These are phyloP conservation scores for Ceriops tagal DNA, from an alignment of 345 rosid species.

Conservation along the genomic window DNA sequence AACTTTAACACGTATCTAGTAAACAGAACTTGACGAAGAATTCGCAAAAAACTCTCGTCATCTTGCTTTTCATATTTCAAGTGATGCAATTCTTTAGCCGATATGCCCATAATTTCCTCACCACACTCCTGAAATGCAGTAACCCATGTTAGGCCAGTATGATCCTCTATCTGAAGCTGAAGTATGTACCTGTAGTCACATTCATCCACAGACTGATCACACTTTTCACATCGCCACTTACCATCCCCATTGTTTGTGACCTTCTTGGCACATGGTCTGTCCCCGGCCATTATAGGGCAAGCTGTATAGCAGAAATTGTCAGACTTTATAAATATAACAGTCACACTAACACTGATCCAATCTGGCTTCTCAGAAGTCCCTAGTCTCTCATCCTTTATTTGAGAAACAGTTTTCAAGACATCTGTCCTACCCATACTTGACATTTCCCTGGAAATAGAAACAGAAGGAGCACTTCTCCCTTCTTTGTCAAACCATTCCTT, in stretches of 20 bases:
- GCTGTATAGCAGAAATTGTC: constrained; percentile 95
- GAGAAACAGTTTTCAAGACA: constrained; percentile 58
- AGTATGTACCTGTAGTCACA: constrained; percentile 81
- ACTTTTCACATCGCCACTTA: constrained; percentile 83
- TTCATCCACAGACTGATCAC: constrained; percentile 65
- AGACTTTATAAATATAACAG: constrained; percentile 54
- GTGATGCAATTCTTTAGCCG: constrained; percentile 69
- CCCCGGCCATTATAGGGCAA: constrained; percentile 78
- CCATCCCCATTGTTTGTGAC: constrained; percentile 92
- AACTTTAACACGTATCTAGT: constrained; percentile 67
- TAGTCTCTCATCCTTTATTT: constrained; percentile 84
- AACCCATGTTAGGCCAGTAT: constrained; percentile 81
- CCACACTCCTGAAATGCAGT: constrained; percentile 89
- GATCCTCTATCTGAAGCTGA: constrained; percentile 89
- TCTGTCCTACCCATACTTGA: constrained; percentile 52
- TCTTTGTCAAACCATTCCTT: constrained; percentile 76
- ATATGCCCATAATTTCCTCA: constrained; percentile 78
- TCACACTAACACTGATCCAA: constrained; percentile 72
- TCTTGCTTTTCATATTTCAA: constrained; percentile 58
- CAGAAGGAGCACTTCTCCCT: constrained; percentile 53
- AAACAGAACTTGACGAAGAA: constrained; percentile 64
- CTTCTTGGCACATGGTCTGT: constrained; percentile 78
- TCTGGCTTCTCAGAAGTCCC: constrained; percentile 95
- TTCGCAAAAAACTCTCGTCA: constrained; percentile 63
- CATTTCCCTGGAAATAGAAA: constrained; percentile 74